These are phyloP conservation scores for Shiraia sp. DNA, from an alignment of 2,329 filamentous ascomycete genomes.

Conservation along the genomic window DNA sequence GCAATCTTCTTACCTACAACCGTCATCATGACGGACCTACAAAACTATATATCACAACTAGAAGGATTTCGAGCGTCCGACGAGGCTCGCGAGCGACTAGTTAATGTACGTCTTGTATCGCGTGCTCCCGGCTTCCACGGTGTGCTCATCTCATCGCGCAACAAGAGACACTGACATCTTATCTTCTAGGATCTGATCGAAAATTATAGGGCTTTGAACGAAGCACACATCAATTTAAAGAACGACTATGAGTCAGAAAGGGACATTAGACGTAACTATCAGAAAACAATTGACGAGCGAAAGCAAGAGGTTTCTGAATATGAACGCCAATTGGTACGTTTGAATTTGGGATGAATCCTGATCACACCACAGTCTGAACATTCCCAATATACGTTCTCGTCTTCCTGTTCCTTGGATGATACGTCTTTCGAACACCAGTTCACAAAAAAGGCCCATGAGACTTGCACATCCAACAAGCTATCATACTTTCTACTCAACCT, in stretches of 20 bases:
- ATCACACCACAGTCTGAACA: not conserved
- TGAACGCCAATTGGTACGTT: constrained; percentile 31
- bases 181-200: constrained; percentile 31
- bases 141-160: constrained; percentile 20
- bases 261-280: constrained; percentile 37
- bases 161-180: too few relatives aligned
- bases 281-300: constrained; percentile 25
- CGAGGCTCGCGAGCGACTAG: constrained; percentile 40
- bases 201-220: constrained; percentile 27
- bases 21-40: constrained; percentile 22
- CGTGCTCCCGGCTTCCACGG: constrained; percentile 2
- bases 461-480: too few relatives aligned
- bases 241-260: constrained; percentile 39
- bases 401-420: too few relatives aligned
- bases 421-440: too few relatives aligned
- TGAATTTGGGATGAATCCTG: not conserved
- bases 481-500: constrained; percentile 1
- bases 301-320: constrained; percentile 22
- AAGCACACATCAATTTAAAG: constrained; percentile 30
- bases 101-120: constrained; percentile 27
- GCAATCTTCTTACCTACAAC: not conserved
- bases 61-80: constrained; percentile 41
- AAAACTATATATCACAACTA: constrained; percentile 32
- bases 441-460: too few relatives aligned
- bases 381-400: not conserved